Evolutionary conservation across 2,329 filamentous ascomycete genomes (phyloP).

Genomic region (Curvularia verruculosa): DNA sequence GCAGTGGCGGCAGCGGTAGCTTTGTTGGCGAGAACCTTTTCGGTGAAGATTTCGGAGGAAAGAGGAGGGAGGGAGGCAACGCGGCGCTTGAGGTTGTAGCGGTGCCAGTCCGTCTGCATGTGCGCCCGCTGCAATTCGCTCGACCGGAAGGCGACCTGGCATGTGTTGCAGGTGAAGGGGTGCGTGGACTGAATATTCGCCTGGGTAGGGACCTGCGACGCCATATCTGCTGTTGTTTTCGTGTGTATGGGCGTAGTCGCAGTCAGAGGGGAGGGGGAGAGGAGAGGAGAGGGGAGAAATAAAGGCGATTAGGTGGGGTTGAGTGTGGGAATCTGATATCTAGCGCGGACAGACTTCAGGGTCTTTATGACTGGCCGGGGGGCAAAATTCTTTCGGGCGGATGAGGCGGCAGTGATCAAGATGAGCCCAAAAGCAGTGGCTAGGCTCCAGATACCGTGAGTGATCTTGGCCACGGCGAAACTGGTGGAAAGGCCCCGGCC

Average conservation of each 20-base stretch:
- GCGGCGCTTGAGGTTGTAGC: conserved; percentile 95
- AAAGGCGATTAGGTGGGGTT: conserved; percentile 34
- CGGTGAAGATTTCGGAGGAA: conserved; percentile 88
- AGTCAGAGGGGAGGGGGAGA: neutral
- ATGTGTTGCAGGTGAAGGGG: conserved; percentile 98
- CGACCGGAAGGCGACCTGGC: conserved; percentile 93
- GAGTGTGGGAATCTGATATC: conserved; percentile 25
- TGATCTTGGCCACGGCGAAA: conserved; percentile 11
- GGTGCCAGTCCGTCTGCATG: conserved; percentile 99
- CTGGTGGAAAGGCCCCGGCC: conserved; percentile 9
- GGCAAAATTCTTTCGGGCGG: conserved; percentile 23
- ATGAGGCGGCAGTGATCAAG: conserved; percentile 4
- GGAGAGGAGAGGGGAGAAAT: conserved; percentile 18
- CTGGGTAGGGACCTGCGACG: conserved; percentile 43
- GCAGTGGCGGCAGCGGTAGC: conserved; percentile 83
- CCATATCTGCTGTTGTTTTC: conserved; percentile 34
- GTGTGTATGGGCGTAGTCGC: conserved; percentile 5
- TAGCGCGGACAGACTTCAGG: conserved; percentile 19
- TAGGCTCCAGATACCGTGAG: conserved; percentile 6
- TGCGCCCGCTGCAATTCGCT: conserved; percentile 91
- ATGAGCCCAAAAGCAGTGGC: neutral
- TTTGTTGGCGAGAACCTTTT: conserved; percentile 92
- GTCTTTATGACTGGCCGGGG: conserved; percentile 32
- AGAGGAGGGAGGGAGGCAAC: conserved; percentile 90
- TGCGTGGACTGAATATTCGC: conserved; percentile 58